A percentile compares a stretch with the other conserved stretches of the same genome.
Conservation (phyloP, 208 protist species). For the Leishmania amazonensis region DNA sequence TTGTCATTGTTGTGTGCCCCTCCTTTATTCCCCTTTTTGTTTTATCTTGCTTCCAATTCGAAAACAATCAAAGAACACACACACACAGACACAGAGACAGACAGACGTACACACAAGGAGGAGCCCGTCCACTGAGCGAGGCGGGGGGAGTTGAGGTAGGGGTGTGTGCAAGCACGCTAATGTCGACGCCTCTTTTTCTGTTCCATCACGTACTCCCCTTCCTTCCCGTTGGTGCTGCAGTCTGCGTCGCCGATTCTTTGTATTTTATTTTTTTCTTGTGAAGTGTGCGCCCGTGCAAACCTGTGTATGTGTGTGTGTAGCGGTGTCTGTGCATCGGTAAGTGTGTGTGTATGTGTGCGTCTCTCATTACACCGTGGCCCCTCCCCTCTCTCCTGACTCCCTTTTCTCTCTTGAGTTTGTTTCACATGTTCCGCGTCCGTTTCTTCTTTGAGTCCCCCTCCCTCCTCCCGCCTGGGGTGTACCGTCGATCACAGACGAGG, state of each 20-base stretch:
- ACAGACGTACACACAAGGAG: not conserved
- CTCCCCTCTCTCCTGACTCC: too few species aligned
- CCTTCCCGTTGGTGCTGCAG: not conserved
- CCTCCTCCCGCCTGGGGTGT: not conserved
- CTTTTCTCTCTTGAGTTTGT: not conserved
- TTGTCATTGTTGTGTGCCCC: not conserved
- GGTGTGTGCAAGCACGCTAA: not conserved
- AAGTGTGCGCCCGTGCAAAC: not conserved
- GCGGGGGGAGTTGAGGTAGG: not conserved
- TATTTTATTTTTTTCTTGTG: not conserved
- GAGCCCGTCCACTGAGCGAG: not conserved
- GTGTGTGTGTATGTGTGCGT: slow-evolving; percentile 3
- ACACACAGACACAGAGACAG: not conserved
- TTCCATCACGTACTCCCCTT: not conserved
- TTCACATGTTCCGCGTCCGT: not conserved
- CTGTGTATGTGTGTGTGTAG: not conserved
- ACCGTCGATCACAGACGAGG: not conserved
- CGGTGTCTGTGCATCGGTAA: not conserved
- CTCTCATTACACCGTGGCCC: not conserved
- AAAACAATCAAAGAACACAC: not conserved
- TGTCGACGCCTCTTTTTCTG: not conserved
- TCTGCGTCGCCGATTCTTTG: not conserved
- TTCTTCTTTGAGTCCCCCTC: not conserved
- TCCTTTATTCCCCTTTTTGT: not conserved
- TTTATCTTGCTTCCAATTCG: not conserved